A percentile compares a stretch with the other conserved stretches of the same genome.
Conservation (phyloP, 177 flowering plant species). For the Vitis hybrid region DNA sequence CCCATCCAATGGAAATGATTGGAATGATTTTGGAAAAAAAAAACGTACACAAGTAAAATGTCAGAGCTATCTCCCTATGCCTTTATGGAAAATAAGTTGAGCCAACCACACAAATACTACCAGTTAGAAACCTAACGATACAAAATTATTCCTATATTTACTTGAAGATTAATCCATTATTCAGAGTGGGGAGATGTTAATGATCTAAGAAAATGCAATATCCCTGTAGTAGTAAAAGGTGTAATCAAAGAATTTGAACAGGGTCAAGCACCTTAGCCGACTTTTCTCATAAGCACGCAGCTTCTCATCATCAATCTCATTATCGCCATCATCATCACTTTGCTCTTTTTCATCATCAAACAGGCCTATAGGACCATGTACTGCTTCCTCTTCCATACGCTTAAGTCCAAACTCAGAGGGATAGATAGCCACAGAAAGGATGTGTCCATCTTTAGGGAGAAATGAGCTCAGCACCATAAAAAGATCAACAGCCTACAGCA, state of each 20-base stretch:
- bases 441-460: slow-evolving; percentile 73
- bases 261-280: slow-evolving; percentile 56
- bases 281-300: slow-evolving; percentile 84
- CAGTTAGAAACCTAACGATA: too few relatives aligned
- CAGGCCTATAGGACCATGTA: slow-evolving; percentile 74
- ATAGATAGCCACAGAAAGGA: slow-evolving; percentile 76
- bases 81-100: too few relatives aligned
- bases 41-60: too few relatives aligned
- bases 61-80: too few relatives aligned
- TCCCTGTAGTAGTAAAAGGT: not conserved
- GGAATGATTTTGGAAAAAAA: too few relatives aligned
- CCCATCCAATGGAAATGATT: too few relatives aligned
- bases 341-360: slow-evolving; percentile 51
- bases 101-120: too few relatives aligned
- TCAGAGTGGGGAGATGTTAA: too few relatives aligned
- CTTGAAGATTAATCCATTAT: too few relatives aligned
- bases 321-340: slow-evolving; percentile 39
- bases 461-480: slow-evolving; percentile 69
- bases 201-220: too few relatives aligned
- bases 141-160: too few relatives aligned
- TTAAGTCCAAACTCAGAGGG: slow-evolving; percentile 95
- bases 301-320: slow-evolving; percentile 57
- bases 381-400: slow-evolving; percentile 91
- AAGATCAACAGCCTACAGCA: slow-evolving; percentile 72
- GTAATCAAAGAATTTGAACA: not conserved